phyloP scores from a whole-genome alignment of 352 stramenopile species.

The Peronospora tabacina region DNA sequence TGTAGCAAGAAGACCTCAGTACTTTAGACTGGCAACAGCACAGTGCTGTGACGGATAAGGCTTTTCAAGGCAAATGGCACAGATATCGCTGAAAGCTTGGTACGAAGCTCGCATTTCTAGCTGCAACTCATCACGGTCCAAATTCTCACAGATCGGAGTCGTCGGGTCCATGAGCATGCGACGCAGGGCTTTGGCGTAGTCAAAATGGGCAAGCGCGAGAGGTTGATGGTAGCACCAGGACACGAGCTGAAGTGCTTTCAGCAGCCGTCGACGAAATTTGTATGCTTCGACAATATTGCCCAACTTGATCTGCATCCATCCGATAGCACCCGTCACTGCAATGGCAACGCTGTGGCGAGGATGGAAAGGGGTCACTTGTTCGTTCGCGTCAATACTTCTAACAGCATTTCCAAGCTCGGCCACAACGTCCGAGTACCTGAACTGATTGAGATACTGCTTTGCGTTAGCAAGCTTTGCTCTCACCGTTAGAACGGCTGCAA shows the following conservation, averaged over 20 bases:
- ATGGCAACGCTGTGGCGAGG: constrained; percentile 29
- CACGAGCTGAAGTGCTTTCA: constrained; percentile 26
- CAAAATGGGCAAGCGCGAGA: constrained; percentile 35
- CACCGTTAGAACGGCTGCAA: constrained; percentile 4
- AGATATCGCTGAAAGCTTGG: constrained; percentile 26
- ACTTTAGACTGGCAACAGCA: constrained; percentile 24
- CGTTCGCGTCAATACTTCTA: constrained; percentile 22
- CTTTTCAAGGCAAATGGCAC: constrained; percentile 26
- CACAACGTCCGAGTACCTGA: constrained; percentile 28
- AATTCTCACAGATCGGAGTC: constrained; percentile 10
- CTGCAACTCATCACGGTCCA: constrained; percentile 22
- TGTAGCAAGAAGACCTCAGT: constrained; percentile 10
- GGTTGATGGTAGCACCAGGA: constrained; percentile 26
- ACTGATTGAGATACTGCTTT: constrained; percentile 25
- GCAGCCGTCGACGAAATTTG: constrained; percentile 19
- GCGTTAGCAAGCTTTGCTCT: constrained; percentile 20
- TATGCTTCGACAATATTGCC: constrained; percentile 31
- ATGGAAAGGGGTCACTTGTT: constrained; percentile 26
- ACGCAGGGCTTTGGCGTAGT: constrained; percentile 29
- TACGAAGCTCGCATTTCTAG: constrained; percentile 33
- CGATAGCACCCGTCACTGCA: constrained; percentile 23
- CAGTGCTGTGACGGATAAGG: constrained; percentile 26
- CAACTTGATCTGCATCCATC: constrained; percentile 38
- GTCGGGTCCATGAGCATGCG: constrained; percentile 22
- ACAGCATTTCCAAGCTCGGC: constrained; percentile 14